Percentiles rank a stretch among this genome's conserved stretches.
Conservation (phyloP, 805 yeast genomes). For the Wickerhamiella slavikovae region DNA sequence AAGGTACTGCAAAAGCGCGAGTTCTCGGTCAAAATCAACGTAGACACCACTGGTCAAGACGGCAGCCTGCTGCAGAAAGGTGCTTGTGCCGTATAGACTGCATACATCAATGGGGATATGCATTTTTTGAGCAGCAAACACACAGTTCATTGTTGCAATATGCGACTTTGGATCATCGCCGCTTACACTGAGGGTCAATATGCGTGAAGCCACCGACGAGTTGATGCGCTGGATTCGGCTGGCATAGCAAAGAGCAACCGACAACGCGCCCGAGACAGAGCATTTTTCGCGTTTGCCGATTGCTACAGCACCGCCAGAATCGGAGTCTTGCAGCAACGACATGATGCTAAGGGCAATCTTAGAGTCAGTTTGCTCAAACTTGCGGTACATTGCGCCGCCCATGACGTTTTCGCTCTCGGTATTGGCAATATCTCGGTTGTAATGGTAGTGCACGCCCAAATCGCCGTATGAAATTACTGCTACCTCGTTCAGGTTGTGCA, state of each 20-base stretch:
- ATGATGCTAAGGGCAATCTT: slow-evolving; percentile 41
- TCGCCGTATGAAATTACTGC: slow-evolving; percentile 63
- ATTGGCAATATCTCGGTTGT: slow-evolving; percentile 25
- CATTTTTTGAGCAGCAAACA: slow-evolving; percentile 82
- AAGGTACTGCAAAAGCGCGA: slow-evolving; percentile 67
- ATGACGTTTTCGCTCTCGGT: slow-evolving; percentile 1
- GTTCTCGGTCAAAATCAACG: slow-evolving; percentile 40
- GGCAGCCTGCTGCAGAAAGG: slow-evolving; percentile 84
- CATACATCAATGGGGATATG: slow-evolving; percentile 80
- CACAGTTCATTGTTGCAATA: slow-evolving; percentile 85
- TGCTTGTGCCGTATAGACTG: slow-evolving; percentile 49
- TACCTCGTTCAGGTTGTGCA: slow-evolving; percentile 67
- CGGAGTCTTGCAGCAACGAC: slow-evolving; percentile 22
- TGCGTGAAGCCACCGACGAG: slow-evolving; percentile 37
- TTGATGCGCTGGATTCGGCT: slow-evolving; percentile 28
- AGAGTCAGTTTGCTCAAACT: slow-evolving; percentile 63
- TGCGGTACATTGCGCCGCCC: slow-evolving; percentile 48
- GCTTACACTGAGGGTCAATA: slow-evolving; percentile 41
- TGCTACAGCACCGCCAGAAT: slow-evolving; percentile 5
- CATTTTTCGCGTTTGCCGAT: slow-evolving; percentile 38
- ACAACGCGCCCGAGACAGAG: slow-evolving; percentile 46
- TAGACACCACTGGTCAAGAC: slow-evolving; percentile 90
- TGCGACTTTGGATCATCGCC: slow-evolving; percentile 65
- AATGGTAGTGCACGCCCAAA: slow-evolving; percentile 44
- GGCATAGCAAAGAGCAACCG: slow-evolving; percentile 61